Evolutionary conservation across 2,329 filamentous ascomycete genomes (phyloP).

Genomic region (Alternaria arborescens): DNA sequence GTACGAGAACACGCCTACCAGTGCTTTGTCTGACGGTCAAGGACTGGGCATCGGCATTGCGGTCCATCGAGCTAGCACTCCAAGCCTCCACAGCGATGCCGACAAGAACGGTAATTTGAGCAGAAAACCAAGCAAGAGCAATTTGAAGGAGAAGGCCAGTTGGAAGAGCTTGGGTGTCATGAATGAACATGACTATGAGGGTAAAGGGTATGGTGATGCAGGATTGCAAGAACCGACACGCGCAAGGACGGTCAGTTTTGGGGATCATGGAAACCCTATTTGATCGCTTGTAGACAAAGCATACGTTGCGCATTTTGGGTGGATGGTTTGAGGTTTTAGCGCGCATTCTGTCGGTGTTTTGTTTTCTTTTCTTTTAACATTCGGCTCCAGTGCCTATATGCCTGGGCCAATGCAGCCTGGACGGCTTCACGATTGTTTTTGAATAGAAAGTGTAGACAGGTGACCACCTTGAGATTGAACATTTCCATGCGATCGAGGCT

Average conservation of each 20-base stretch:
- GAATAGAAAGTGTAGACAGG: background rate
- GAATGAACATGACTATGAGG: constrained; percentile 9
- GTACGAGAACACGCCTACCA: constrained; percentile 16
- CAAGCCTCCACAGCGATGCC: background rate
- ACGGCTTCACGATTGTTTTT: background rate
- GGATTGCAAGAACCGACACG: constrained; percentile 1
- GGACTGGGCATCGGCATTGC: constrained; percentile 5
- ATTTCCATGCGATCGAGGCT: background rate
- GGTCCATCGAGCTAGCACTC: constrained; percentile 2
- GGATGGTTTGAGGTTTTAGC: background rate
- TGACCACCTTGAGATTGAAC: background rate
- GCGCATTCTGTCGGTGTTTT: background rate
- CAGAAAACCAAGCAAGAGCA: background rate
- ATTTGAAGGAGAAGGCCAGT: background rate
- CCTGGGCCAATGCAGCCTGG: background rate
- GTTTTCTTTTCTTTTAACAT: background rate
- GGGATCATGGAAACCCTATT: background rate
- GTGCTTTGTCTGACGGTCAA: background rate
- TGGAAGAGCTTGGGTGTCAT: constrained; percentile 8
- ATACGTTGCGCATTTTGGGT: background rate
- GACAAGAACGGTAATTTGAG: background rate
- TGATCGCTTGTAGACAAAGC: background rate
- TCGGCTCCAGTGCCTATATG: background rate
- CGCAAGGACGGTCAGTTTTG: constrained; percentile 8
- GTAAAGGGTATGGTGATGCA: background rate